These are phyloP conservation scores for Trichoderma lentiforme DNA, from an alignment of 2,329 filamentous ascomycete genomes.

Conservation along the genomic window DNA sequence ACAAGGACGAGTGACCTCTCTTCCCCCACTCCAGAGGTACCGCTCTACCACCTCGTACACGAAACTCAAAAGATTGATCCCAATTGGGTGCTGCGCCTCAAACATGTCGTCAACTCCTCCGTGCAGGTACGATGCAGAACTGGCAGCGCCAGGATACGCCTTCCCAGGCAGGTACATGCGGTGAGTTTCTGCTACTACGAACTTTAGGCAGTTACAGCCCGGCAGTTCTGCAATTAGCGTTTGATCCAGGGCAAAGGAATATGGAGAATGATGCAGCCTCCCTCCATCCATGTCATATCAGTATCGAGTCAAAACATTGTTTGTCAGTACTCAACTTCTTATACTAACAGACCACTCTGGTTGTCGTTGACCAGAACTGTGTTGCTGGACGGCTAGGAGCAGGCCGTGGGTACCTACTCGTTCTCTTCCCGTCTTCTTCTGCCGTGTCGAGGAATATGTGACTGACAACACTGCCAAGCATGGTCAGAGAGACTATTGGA, in stretches of 20 bases:
- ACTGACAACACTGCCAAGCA: neutral
- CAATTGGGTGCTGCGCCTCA: conserved; percentile 7
- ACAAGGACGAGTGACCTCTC: neutral
- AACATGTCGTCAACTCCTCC: neutral
- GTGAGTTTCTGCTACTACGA: neutral
- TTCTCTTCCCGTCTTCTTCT: neutral
- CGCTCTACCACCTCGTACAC: neutral
- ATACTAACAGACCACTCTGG: neutral
- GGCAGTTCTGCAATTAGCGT: neutral
- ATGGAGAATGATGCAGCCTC: neutral
- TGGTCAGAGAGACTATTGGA: neutral
- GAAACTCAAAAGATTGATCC: neutral
- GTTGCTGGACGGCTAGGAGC: neutral
- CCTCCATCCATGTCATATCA: neutral
- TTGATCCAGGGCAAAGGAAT: neutral
- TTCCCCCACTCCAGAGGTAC: neutral
- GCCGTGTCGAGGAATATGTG: neutral
- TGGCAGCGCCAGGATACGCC: neutral
- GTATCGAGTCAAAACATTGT: too few species aligned
- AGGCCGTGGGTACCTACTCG: neutral
- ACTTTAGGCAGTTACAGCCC: neutral
- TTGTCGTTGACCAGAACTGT: neutral
- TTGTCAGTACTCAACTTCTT: too few species aligned
- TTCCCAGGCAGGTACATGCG: neutral
- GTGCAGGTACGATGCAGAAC: conserved; percentile 5